A percentile compares a stretch with the other conserved stretches of the same genome.
phyloP scores from a whole-genome alignment of 495 filamentous ascomycete genomes.

The Tirmania nivea region DNA sequence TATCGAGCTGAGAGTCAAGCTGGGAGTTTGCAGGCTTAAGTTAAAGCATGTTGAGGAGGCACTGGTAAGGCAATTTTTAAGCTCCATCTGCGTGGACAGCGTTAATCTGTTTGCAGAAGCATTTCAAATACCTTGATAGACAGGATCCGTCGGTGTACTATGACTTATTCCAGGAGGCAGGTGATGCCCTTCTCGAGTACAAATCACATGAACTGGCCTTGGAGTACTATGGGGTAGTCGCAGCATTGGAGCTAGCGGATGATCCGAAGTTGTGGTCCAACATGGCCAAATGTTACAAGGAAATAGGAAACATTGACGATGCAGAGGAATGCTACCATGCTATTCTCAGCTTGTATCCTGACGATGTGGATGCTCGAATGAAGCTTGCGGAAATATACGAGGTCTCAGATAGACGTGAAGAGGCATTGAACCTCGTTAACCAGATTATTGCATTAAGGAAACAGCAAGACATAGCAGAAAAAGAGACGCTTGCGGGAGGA shows the following conservation, averaged over 20 bases:
- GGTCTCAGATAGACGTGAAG: conserved; percentile 38
- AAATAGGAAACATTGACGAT: conserved; percentile 36
- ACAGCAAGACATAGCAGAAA: conserved; percentile 23
- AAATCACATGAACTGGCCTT: conserved; percentile 41
- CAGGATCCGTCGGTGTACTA: conserved; percentile 34
- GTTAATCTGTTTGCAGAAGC: conserved; percentile 23
- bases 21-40: conserved; percentile 60
- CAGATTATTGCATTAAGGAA: conserved; percentile 43
- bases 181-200: conserved; percentile 38
- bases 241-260: conserved; percentile 20
- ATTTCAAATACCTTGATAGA: conserved; percentile 22
- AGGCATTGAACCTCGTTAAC: conserved; percentile 51
- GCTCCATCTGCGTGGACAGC: not conserved
- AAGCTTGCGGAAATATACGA: conserved; percentile 66
- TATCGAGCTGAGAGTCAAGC: conserved; percentile 60
- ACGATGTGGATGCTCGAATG: conserved; percentile 48
- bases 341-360: conserved; percentile 44
- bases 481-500: conserved; percentile 7
- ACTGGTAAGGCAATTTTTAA: conserved; percentile 30
- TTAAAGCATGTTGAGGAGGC: conserved; percentile 54
- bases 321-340: conserved; percentile 55
- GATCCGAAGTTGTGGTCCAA: conserved; percentile 44
- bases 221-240: conserved; percentile 49
- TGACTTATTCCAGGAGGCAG: conserved; percentile 56
- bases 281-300: conserved; percentile 49